A percentile compares a stretch with the other conserved stretches of the same genome.
phyloP scores from a whole-genome alignment of 495 filamentous ascomycete genomes.

The Penicillium pancosmium region DNA sequence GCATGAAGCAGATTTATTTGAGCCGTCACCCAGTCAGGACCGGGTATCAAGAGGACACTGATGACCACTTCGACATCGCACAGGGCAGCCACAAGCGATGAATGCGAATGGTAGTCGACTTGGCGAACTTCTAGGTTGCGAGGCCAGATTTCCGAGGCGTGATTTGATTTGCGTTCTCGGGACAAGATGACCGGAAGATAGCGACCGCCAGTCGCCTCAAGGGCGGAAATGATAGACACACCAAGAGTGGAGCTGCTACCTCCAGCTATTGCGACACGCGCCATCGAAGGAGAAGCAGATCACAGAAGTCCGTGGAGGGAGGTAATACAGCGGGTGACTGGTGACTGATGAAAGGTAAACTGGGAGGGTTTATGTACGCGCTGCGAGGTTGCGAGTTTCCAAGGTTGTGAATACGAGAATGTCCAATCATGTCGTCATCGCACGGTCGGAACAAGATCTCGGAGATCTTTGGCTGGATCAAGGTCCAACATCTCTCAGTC shows the following conservation, averaged over 20 bases:
- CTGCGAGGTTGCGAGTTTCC: too few species aligned
- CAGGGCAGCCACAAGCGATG: slow-evolving; percentile 22
- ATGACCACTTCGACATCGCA: slow-evolving; percentile 27
- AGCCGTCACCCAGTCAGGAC: slow-evolving; percentile 20
- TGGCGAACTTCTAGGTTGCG: background rate
- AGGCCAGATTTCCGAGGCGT: background rate
- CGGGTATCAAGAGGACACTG: slow-evolving; percentile 26
- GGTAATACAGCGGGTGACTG: too few species aligned
- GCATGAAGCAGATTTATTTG: slow-evolving; percentile 35
- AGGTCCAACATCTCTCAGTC: too few species aligned
- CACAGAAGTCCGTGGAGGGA: background rate
- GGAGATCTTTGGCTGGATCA: too few species aligned
- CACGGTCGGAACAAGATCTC: too few species aligned
- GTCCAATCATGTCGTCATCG: too few species aligned
- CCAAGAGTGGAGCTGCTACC: slow-evolving; percentile 25
- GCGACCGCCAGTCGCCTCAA: slow-evolving; percentile 16
- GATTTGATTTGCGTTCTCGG: background rate
- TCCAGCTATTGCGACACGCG: slow-evolving; percentile 23
- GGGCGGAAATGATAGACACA: slow-evolving; percentile 21
- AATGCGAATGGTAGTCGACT: background rate
- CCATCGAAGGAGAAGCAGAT: background rate
- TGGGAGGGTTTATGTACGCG: too few species aligned
- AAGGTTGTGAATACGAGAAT: too few species aligned
- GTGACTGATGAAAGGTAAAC: too few species aligned
- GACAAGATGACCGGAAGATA: slow-evolving; percentile 15